A percentile compares a stretch with the other conserved stretches of the same genome.
phyloP scores from a whole-genome alignment of 495 filamentous ascomycete species.

The Stereocaulon alpinum region DNA sequence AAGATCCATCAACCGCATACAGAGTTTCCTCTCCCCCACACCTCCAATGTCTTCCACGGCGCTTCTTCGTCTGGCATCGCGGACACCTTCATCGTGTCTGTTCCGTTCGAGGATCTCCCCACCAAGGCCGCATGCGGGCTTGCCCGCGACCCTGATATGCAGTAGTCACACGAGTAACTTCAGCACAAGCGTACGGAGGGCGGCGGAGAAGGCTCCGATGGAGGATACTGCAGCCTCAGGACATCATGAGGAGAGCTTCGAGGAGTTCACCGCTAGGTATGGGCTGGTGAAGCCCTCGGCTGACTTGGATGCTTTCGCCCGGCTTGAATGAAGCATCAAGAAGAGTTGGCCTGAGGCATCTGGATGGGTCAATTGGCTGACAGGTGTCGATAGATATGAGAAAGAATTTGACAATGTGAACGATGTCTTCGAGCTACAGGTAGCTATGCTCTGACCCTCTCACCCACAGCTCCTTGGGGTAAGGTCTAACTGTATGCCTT shows the following conservation, averaged over 20 bases:
- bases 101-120: slow-evolving; percentile 23
- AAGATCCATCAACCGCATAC: neutral
- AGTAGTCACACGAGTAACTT: slow-evolving; percentile 13
- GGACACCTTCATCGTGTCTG: slow-evolving; percentile 54
- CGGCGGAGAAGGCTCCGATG: slow-evolving; percentile 11
- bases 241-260: slow-evolving; percentile 88
- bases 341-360: neutral
- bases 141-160: slow-evolving; percentile 1
- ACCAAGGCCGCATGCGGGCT: slow-evolving; percentile 1
- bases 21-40: slow-evolving; percentile 12
- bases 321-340: neutral
- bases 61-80: slow-evolving; percentile 59
- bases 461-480: neutral
- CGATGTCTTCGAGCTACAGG: slow-evolving; percentile 99
- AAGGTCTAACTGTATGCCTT: neutral
- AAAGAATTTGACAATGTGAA: slow-evolving; percentile 97
- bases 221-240: slow-evolving; percentile 30
- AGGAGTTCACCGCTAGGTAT: slow-evolving; percentile 98
- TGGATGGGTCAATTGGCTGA: slow-evolving; percentile 23
- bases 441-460: slow-evolving; percentile 36
- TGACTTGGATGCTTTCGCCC: neutral
- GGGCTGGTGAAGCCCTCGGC: slow-evolving; percentile 23
- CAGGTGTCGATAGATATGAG: slow-evolving; percentile 64
- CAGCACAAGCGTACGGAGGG: slow-evolving; percentile 19
- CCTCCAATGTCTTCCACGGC: slow-evolving; percentile 54